phyloP scores from a whole-genome alignment of 768 basidiomycete species.

The Omphalotus guepiniiformis region DNA sequence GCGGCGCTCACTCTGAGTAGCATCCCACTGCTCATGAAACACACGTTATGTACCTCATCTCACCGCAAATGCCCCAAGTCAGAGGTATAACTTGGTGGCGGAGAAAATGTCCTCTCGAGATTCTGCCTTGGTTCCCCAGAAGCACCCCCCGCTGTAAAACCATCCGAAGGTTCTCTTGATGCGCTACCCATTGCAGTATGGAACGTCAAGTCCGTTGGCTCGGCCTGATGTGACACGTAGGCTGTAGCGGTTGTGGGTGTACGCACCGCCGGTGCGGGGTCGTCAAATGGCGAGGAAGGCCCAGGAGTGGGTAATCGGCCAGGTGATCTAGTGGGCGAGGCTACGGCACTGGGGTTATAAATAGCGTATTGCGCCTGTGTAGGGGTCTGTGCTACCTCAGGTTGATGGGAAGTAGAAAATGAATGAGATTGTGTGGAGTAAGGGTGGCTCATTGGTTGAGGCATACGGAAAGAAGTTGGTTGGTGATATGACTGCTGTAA shows the following conservation, averaged over 20 bases:
- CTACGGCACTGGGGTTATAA: background rate
- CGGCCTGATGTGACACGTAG: conserved; percentile 5
- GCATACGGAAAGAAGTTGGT: conserved; percentile 3
- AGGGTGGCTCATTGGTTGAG: background rate
- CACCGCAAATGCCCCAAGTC: no score
- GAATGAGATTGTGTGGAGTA: background rate
- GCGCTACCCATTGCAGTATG: conserved; percentile 18
- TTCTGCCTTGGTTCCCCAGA: no score
- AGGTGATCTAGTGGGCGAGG: no score
- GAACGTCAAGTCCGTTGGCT: conserved; percentile 8
- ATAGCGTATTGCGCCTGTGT: conserved; percentile 6
- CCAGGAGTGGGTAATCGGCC: conserved; percentile 5
- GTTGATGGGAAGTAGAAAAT: conserved; percentile 1
- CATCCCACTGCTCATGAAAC: no score
- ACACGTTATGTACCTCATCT: no score
- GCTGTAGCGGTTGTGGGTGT: background rate
- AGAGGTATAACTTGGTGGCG: no score
- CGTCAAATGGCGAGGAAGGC: conserved; percentile 2
- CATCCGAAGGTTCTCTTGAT: no score
- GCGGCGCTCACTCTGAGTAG: no score
- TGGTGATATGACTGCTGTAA: background rate
- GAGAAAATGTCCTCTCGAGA: no score
- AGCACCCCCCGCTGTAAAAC: no score
- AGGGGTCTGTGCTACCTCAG: conserved; percentile 2
- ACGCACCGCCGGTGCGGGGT: conserved; percentile 1